These are phyloP conservation scores for Marasmius tenuissimus DNA, from an alignment of 1,284 basidiomycete genomes.

Conservation along the genomic window DNA sequence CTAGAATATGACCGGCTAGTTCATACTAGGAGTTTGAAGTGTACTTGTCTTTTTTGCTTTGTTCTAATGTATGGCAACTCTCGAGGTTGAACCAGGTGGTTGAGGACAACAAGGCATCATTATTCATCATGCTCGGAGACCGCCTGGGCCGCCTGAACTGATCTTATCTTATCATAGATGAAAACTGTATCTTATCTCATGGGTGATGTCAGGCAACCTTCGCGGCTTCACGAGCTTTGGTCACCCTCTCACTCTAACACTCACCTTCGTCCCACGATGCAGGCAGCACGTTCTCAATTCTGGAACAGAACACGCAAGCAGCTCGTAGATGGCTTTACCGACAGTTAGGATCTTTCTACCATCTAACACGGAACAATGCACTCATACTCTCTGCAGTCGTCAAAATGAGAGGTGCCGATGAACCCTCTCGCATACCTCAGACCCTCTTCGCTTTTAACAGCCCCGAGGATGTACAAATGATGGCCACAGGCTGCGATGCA, in stretches of 20 bases:
- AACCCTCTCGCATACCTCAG: conserved; percentile 54
- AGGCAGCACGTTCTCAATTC: conserved; percentile 42
- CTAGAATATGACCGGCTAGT: too few relatives aligned
- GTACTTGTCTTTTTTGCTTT: too few relatives aligned
- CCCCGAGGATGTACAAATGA: conserved; percentile 54
- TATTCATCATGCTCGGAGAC: too few relatives aligned
- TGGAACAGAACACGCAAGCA: conserved; percentile 13
- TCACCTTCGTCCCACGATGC: neutral
- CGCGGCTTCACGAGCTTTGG: too few relatives aligned
- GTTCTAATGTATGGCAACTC: too few relatives aligned
- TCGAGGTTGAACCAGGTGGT: too few relatives aligned
- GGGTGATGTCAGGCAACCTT: too few relatives aligned
- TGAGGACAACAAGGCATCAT: too few relatives aligned
- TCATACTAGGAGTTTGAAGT: too few relatives aligned
- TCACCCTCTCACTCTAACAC: neutral
- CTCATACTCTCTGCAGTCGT: conserved; percentile 43
- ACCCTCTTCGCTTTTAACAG: conserved; percentile 66
- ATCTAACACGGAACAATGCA: conserved; percentile 11
- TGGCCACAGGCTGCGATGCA: conserved; percentile 76
- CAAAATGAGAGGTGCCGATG: conserved; percentile 71
- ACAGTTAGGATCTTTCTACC: conserved; percentile 10
- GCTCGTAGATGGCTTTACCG: conserved; percentile 18
- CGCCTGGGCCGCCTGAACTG: too few relatives aligned
- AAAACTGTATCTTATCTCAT: too few relatives aligned
- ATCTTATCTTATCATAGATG: too few relatives aligned